A percentile compares a stretch with the other conserved stretches of the same genome.
phyloP scores from a whole-genome alignment of 2,329 filamentous ascomycete genomes.

The Clonostachys byssicola region DNA sequence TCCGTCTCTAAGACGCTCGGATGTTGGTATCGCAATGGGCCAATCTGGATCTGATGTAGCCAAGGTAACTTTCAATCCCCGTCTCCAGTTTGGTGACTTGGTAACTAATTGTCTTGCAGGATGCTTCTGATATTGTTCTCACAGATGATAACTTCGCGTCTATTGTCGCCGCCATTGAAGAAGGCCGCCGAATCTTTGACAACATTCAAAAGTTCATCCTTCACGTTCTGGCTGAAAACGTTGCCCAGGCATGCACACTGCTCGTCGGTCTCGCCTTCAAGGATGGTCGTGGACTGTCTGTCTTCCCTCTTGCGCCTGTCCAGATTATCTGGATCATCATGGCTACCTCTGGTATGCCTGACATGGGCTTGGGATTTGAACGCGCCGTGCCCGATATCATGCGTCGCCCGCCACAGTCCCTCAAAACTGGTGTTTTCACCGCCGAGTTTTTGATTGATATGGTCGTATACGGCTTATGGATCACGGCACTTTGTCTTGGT shows the following conservation, averaged over 20 bases:
- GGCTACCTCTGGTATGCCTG: conserved; percentile 70
- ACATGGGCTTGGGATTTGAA: conserved; percentile 76
- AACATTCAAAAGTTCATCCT: conserved; percentile 75
- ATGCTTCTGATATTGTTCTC: conserved; percentile 62
- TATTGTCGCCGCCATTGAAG: conserved; percentile 67
- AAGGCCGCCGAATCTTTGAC: conserved; percentile 69
- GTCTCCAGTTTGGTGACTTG: neutral
- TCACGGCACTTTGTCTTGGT: conserved; percentile 58
- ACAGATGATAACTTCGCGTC: conserved; percentile 73
- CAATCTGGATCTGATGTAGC: conserved; percentile 59
- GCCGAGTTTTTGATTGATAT: conserved; percentile 63
- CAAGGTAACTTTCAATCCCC: conserved; percentile 24
- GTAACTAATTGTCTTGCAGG: conserved; percentile 7
- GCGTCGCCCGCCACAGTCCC: conserved; percentile 48
- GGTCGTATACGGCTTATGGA: conserved; percentile 65
- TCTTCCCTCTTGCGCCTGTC: conserved; percentile 71
- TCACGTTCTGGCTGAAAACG: conserved; percentile 65
- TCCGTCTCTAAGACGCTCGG: conserved; percentile 64
- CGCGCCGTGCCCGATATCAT: conserved; percentile 66
- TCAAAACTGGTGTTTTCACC: conserved; percentile 61
- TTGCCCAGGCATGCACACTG: conserved; percentile 65
- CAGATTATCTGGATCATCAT: conserved; percentile 81
- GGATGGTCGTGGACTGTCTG: conserved; percentile 57
- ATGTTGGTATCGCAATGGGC: conserved; percentile 70
- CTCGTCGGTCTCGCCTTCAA: conserved; percentile 72